Base-by-base conservation (phyloP, 73 alveolate genomes). In the Durusdinium trenchii region DNA sequence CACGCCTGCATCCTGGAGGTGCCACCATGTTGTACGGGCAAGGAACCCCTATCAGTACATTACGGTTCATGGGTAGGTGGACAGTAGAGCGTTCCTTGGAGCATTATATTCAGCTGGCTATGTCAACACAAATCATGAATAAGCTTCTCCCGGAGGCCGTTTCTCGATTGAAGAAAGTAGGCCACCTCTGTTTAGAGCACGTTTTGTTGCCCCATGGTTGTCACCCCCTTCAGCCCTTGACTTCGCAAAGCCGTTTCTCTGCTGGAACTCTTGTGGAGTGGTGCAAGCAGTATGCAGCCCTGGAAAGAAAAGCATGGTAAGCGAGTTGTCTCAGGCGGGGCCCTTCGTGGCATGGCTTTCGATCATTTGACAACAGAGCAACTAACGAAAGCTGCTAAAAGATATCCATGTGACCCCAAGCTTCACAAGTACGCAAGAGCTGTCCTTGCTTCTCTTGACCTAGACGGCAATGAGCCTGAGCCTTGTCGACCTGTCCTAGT, bases 1-100 rank as follows among this genome's bases (percentile, higher is more conserved):
- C 62, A 76, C 61, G 78, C 61, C 36, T 76, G 75, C 36, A 73
- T 32, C 75, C 93, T 35, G 93, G 93, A 10, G 93, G 93, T 23
- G 93, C 93, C 71, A 82, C 93, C n/a, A 2, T 30, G 50, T 50
- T 9, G 7, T 82, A 14, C 51, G 42, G 51, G 0, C 6, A 35
- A 12, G 93, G 93, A 10, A 42, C 10, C 14, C 73, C 93, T 7
- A n/a, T 82, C 1, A 14, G 45, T 35, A 30, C 75, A 1, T n/a
- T 82, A 9, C 71, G 93, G 1, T 82, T 82, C 60, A 5, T 50
- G 35, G 93, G 93, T 1, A 10, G 93, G 16, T 82, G 93, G 93
- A 6, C 75, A 16, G 73, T 30, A 9, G 93, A 82, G 51, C 3
- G 23, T 32, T 82, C 93, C n/a, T n/a, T 82, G 50, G 93, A 82